These are phyloP conservation scores for Aspergillus homomorphus DNA, from an alignment of 495 filamentous ascomycete species.

Conservation along the genomic window DNA sequence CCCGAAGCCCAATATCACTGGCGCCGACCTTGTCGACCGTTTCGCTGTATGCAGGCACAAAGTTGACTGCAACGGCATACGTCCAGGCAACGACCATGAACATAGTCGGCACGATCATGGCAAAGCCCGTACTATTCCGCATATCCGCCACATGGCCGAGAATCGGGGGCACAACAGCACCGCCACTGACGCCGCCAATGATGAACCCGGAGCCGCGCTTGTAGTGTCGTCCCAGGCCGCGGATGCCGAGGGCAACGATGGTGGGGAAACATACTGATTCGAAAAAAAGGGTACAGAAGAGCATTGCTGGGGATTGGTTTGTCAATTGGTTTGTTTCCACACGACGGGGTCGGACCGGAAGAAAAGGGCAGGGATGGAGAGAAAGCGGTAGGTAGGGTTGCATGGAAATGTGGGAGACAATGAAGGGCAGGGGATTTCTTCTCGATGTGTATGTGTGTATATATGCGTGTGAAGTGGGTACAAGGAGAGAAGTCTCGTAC, in stretches of 20 bases:
- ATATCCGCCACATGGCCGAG: slow-evolving; percentile 49
- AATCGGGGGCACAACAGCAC: slow-evolving; percentile 51
- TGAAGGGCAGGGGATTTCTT: too few species aligned
- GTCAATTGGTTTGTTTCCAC: not conserved
- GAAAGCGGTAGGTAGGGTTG: not conserved
- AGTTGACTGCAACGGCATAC: slow-evolving; percentile 62
- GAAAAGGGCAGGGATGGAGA: not conserved
- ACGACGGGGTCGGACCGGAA: not conserved
- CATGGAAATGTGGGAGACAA: not conserved
- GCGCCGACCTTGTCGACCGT: slow-evolving; percentile 58
- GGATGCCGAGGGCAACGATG: slow-evolving; percentile 59
- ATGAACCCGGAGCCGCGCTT: slow-evolving; percentile 58
- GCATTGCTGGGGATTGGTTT: slow-evolving; percentile 30
- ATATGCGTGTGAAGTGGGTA: not conserved
- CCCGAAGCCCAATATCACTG: slow-evolving; percentile 49
- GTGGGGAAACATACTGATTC: slow-evolving; percentile 62
- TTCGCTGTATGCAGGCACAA: slow-evolving; percentile 55
- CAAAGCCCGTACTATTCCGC: slow-evolving; percentile 45
- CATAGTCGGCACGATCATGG: slow-evolving; percentile 57
- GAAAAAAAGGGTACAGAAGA: slow-evolving; percentile 58
- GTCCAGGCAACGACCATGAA: slow-evolving; percentile 55
- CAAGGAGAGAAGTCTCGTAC: slow-evolving; percentile 13
- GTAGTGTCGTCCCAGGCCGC: slow-evolving; percentile 57
- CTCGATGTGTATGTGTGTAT: too few species aligned
- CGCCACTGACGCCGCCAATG: slow-evolving; percentile 56